phyloP scores from a whole-genome alignment of 2,329 filamentous ascomycete species.

The Aspergillus hiratsukae region DNA sequence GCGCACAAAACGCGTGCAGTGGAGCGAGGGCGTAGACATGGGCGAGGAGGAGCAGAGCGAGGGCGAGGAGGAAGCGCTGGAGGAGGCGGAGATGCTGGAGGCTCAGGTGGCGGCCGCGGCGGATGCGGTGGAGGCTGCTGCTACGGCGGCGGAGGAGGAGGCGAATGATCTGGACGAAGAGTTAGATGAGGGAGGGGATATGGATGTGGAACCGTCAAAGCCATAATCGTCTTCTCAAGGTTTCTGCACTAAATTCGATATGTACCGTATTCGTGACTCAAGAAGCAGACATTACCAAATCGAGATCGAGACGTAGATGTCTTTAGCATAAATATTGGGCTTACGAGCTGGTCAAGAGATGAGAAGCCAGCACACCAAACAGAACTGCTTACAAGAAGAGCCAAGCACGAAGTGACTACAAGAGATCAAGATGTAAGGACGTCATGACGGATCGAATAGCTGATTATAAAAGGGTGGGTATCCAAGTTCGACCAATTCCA shows the following conservation, averaged over 20 bases:
- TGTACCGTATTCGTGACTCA: no score
- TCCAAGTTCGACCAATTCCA: neutral
- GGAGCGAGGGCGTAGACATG: neutral
- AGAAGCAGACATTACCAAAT: no score
- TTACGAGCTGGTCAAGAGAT: no score
- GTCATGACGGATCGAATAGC: neutral
- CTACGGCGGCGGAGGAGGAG: constrained; percentile 18
- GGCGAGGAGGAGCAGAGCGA: constrained; percentile 6
- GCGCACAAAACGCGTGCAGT: neutral
- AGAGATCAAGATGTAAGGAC: neutral
- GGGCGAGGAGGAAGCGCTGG: constrained; percentile 29
- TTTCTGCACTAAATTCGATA: neutral
- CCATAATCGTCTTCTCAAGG: neutral
- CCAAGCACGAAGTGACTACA: neutral
- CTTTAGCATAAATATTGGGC: no score
- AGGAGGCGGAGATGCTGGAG: constrained; percentile 28
- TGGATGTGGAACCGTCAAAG: constrained; percentile 3
- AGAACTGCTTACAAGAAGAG: neutral
- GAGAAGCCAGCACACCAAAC: no score
- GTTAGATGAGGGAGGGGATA: constrained; percentile 8
- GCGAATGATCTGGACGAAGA: constrained; percentile 16
- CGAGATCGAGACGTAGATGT: no score
- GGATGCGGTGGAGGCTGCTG: constrained; percentile 18
- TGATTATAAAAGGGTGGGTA: neutral
- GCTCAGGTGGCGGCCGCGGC: constrained; percentile 25